A percentile compares a stretch with the other conserved stretches of the same genome.
Evolutionary conservation across 129 eudicot species (phyloP).

Genomic region (Gnaphalium uliginosum): DNA sequence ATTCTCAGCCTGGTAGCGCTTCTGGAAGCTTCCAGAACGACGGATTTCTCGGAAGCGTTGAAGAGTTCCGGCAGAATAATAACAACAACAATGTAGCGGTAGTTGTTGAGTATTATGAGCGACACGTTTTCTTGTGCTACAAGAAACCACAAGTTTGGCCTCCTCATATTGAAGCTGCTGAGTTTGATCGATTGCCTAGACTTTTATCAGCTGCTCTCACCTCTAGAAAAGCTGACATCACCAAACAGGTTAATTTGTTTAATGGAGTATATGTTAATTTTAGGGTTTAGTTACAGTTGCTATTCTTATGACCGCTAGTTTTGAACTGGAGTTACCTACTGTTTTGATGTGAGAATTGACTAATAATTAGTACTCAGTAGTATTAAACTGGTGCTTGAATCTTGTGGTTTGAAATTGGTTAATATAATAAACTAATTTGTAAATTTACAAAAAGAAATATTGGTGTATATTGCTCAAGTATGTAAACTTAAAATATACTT

Average conservation of each 20-base stretch:
- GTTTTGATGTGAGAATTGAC: slow-evolving; percentile 47
- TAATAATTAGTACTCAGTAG: too few species aligned
- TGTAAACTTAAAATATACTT: too few species aligned
- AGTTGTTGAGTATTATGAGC: slow-evolving; percentile 65
- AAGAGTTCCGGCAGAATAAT: slow-evolving; percentile 56
- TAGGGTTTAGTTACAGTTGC: neutral
- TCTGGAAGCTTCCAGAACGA: slow-evolving; percentile 92
- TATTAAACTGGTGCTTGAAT: too few species aligned
- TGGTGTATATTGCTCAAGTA: too few species aligned
- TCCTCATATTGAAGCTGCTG: slow-evolving; percentile 83
- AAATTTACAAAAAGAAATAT: too few species aligned
- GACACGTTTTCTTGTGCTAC: slow-evolving; percentile 91
- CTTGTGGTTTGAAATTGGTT: too few species aligned
- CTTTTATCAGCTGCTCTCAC: slow-evolving; percentile 77
- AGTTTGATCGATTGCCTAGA: slow-evolving; percentile 92
- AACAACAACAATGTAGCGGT: slow-evolving; percentile 44
- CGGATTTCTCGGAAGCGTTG: slow-evolving; percentile 46
- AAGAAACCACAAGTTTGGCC: slow-evolving; percentile 95
- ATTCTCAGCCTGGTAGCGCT: slow-evolving; percentile 67
- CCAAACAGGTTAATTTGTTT: slow-evolving; percentile 45
- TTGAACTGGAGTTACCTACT: too few species aligned
- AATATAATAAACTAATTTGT: too few species aligned
- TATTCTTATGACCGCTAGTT: neutral
- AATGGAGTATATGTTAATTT: neutral
- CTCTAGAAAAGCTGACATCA: slow-evolving; percentile 57